Base-by-base conservation (phyloP, 164 flowering plant genomes). In the Annona cherimola region DNA sequence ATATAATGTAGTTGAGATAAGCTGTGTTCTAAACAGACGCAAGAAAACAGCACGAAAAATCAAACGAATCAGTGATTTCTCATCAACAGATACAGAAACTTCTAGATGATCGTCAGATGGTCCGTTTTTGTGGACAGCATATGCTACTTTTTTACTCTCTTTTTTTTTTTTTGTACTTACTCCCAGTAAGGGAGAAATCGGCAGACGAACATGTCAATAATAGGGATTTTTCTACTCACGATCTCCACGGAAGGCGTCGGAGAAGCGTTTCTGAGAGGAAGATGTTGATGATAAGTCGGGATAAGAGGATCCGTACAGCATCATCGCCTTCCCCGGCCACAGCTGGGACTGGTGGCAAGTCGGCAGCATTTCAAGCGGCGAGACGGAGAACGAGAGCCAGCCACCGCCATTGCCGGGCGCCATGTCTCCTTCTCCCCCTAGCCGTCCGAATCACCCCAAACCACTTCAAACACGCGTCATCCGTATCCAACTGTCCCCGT, bases 371-470 rank as follows among this genome's bases (percentile, higher is more conserved):
- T 92, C 90, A 76, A 84, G 69, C 41, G 96, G 87, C 66, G 92
- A 87, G 4, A 86, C 82, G 12, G 94, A 88, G 70, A 90, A 92
- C 1, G 94, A 87, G 2, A 92, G 85, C 98, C 96, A 90, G 79
- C 69, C 85, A 42, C 71, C 84, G 79, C 54, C 83, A 55, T 71
- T 84, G 66, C 77, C 84, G 35, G 88, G 86, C 61, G 88, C 87
- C 91, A 88, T 90, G 72, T 68, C 76, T 64, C 12, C 68, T n/a
- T 39, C n/a, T n/a, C n/a, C n/a, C n/a, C n/a, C 66, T 12, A 4
- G 41, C 41, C 45, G 45, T 63, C 43, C 4, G 67, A 40, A 5
- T 14, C 67, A 1, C 18, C n/a, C 57, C 57, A 50, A 50, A 50
- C 57, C 2, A 16, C 57, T 50, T 11, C 57, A 50, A 16, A 50